Evolutionary conservation across 2,329 filamentous ascomycete genomes (phyloP).

Genomic region (Botrytis sinoallii): DNA sequence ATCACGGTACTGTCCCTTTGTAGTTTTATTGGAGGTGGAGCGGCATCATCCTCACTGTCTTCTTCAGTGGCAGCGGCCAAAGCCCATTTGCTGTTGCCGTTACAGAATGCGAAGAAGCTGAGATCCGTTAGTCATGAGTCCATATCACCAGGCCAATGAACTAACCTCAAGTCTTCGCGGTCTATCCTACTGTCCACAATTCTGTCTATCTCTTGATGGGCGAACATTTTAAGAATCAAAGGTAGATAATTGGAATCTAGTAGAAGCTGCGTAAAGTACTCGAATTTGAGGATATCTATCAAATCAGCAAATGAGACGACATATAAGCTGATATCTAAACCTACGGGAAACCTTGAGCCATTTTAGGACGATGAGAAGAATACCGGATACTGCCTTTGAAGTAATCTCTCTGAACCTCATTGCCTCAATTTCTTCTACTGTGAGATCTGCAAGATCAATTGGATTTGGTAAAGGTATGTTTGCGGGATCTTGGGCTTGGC

Average conservation of each 20-base stretch:
- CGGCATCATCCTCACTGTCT: slow-evolving; percentile 68
- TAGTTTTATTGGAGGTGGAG: slow-evolving; percentile 76
- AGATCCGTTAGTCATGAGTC: slow-evolving; percentile 21
- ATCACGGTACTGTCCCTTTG: slow-evolving; percentile 45
- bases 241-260: slow-evolving; percentile 95
- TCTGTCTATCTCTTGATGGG: slow-evolving; percentile 89
- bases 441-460: slow-evolving; percentile 43
- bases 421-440: slow-evolving; percentile 76
- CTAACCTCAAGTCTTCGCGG: slow-evolving; percentile 74
- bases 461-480: slow-evolving; percentile 31
- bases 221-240: slow-evolving; percentile 86
- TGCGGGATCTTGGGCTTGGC: slow-evolving; percentile 33
- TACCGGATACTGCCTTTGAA: slow-evolving; percentile 86
- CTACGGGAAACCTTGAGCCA: slow-evolving; percentile 95
- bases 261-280: slow-evolving; percentile 89
- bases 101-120: slow-evolving; percentile 91
- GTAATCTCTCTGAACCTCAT: slow-evolving; percentile 81
- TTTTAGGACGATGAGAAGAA: slow-evolving; percentile 82
- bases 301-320: slow-evolving; percentile 24
- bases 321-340: slow-evolving; percentile 36
- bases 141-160: neutral
- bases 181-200: slow-evolving; percentile 84
- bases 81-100: slow-evolving; percentile 55
- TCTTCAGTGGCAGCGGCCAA: slow-evolving; percentile 32
- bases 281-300: slow-evolving; percentile 86